Conservation (phyloP, 2,329 filamentous ascomycete genomes). For the Penicillium hordei region DNA sequence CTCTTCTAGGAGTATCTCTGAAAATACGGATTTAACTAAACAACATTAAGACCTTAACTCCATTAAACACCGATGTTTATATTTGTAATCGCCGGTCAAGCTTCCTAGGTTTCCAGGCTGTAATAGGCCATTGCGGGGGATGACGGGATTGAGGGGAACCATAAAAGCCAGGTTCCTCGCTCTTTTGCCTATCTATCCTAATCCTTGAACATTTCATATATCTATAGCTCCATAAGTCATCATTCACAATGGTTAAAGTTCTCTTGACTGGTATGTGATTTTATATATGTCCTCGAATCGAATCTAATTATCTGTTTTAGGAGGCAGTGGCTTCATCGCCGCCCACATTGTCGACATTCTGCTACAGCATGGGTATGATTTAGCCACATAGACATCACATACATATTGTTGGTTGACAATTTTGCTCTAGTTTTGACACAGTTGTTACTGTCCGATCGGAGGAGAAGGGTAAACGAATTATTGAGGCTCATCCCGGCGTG, state of each 20-base stretch:
- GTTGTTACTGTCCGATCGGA: slow-evolving; percentile 64
- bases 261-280: slow-evolving; percentile 36
- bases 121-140: slow-evolving; percentile 9
- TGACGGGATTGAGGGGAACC: slow-evolving; percentile 26
- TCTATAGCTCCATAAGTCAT: neutral
- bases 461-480: slow-evolving; percentile 62
- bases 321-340: slow-evolving; percentile 65
- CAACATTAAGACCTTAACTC: neutral
- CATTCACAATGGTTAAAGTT: slow-evolving; percentile 40
- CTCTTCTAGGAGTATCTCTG: neutral
- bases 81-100: slow-evolving; percentile 22
- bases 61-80: neutral
- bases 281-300: slow-evolving; percentile 36
- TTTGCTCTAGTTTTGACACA: slow-evolving; percentile 53
- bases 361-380: slow-evolving; percentile 50
- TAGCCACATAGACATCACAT: too few species aligned
- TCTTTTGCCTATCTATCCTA: neutral
- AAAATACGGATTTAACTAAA: neutral
- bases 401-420: neutral
- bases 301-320: slow-evolving; percentile 32
- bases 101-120: neutral
- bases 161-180: slow-evolving; percentile 20
- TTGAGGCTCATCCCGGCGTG: slow-evolving; percentile 52
- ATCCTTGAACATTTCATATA: neutral
- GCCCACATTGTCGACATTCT: slow-evolving; percentile 63